Conservation (phyloP, 116 monocot species). For the Iris pallida region DNA sequence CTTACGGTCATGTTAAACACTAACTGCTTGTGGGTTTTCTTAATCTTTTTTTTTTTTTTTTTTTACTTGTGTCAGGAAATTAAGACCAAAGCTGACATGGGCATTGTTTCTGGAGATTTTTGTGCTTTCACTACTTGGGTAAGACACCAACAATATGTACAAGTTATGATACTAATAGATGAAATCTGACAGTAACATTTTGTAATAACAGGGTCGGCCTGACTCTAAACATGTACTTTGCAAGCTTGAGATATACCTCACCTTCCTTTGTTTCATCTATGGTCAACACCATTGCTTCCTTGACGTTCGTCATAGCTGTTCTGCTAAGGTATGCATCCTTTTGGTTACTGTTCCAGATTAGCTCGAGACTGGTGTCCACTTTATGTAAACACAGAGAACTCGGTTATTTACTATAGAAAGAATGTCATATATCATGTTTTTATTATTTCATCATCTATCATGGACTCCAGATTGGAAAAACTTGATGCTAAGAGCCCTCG, state of each 20-base stretch:
- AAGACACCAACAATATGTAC: constrained; percentile 3
- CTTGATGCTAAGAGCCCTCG: constrained; percentile 47
- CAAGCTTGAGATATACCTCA: constrained; percentile 80
- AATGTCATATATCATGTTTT: too few relatives aligned
- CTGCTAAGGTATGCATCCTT: constrained; percentile 40
- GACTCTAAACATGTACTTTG: constrained; percentile 86
- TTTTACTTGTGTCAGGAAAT: constrained; percentile 36
- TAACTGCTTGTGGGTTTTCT: too few relatives aligned
- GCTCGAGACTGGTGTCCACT: too few relatives aligned
- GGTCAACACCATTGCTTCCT: constrained; percentile 73
- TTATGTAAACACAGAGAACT: too few relatives aligned
- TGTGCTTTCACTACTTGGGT: constrained; percentile 81
- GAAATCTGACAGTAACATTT: background rate
- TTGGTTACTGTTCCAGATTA: background rate
- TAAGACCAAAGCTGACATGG: constrained; percentile 82
- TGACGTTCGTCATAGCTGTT: constrained; percentile 85
- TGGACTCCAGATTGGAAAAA: constrained; percentile 47
- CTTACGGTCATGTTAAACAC: too few relatives aligned
- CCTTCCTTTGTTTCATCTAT: constrained; percentile 68
- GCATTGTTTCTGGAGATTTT: constrained; percentile 71
- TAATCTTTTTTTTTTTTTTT: background rate
- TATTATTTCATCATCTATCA: background rate
- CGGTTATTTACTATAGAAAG: too few relatives aligned
- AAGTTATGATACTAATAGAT: background rate
- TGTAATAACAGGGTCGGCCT: constrained; percentile 53